Base-by-base conservation (phyloP, 108 stramenopile genomes). In the Schizochytrium sp. region DNA sequence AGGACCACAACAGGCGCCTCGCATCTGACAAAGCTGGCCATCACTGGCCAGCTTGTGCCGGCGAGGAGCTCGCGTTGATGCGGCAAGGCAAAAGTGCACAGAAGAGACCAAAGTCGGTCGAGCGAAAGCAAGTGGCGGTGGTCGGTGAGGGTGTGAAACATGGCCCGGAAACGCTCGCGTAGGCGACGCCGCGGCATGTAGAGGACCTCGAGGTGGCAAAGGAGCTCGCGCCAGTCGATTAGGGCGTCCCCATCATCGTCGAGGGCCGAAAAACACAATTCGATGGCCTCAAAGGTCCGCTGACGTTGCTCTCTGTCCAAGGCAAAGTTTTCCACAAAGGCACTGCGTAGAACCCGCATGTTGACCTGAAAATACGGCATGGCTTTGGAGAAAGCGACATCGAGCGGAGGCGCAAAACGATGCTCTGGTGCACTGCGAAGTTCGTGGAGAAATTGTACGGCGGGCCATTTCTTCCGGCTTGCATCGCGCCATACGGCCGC, bases 321-420 rank as follows among this genome's bases (percentile, higher is more conserved):
- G 5, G 76, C 48, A 47, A 83, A 83, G 16, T 53, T 53, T 2
- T 47, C 76, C 12, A 83, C 48, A 23, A 53, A 47, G n/a, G 51
- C 76, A 23, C 51, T 47, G 14, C 48, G 19, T 18, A 47, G 28
- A 6, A 25, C 45, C 51, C 23, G 6, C 76, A 25, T 53, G 19
- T 12, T 6, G 48, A 53, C 76, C 12, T 83, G 76, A 47, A 25
- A 53, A 16, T 16, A 12, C 76, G 76, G 48, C 51, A 53, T 83
- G 51, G 48, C 76, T 45, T 83, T 47, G 48, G 48, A 53, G 76
- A 83, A 83, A 12, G 76, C 76, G 6, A 47, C 45, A 12, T 83
- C 76, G n/a, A 83, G 48, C n/a, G 76, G 48, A n/a, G 76, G 76
- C n/a, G 76, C 76, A 23, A 83, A 83, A 10, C 76, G 76, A 34